These are phyloP conservation scores for Intubia oerlemansii DNA, from an alignment of 2,329 filamentous ascomycete genomes.

Conservation along the genomic window DNA sequence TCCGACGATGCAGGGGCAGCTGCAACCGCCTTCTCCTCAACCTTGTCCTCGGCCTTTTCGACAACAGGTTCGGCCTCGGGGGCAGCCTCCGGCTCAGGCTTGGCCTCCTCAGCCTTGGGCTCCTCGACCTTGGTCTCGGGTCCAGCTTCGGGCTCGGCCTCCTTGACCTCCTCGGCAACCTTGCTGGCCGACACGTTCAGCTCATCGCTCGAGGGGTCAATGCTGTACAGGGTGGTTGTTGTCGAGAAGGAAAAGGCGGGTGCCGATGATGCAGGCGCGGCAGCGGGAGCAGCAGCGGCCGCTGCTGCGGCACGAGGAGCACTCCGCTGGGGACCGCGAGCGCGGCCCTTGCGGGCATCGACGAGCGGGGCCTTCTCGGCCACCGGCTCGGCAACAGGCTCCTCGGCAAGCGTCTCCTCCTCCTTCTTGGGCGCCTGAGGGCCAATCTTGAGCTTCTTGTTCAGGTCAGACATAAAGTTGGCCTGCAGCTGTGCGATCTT, in stretches of 20 bases:
- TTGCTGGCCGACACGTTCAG: conserved; percentile 14
- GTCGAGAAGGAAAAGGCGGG: conserved; percentile 19
- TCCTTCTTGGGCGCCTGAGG: conserved; percentile 63
- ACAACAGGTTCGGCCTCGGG: neutral
- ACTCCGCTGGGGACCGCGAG: conserved; percentile 55
- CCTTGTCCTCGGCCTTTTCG: neutral
- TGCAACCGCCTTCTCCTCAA: neutral
- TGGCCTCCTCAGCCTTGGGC: too few relatives aligned
- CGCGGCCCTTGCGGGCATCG: conserved; percentile 79
- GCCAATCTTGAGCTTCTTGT: conserved; percentile 70
- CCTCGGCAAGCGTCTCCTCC: conserved; percentile 28
- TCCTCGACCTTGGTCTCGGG: conserved; percentile 1
- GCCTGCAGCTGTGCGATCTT: conserved; percentile 87
- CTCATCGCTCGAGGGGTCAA: conserved; percentile 27
- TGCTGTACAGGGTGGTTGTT: conserved; percentile 27
- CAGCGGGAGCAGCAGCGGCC: conserved; percentile 13
- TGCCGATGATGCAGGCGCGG: conserved; percentile 11
- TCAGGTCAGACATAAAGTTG: conserved; percentile 82
- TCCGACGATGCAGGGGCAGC: neutral
- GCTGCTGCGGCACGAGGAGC: conserved; percentile 14
- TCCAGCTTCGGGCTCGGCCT: neutral
- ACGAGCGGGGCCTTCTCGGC: conserved; percentile 53
- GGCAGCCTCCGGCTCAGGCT: too few relatives aligned
- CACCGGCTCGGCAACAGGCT: conserved; percentile 25
- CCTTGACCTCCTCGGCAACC: neutral